Evolutionary conservation across 2,329 filamentous ascomycete species (phyloP).

Genomic region (Trichoderma afroharzianum): DNA sequence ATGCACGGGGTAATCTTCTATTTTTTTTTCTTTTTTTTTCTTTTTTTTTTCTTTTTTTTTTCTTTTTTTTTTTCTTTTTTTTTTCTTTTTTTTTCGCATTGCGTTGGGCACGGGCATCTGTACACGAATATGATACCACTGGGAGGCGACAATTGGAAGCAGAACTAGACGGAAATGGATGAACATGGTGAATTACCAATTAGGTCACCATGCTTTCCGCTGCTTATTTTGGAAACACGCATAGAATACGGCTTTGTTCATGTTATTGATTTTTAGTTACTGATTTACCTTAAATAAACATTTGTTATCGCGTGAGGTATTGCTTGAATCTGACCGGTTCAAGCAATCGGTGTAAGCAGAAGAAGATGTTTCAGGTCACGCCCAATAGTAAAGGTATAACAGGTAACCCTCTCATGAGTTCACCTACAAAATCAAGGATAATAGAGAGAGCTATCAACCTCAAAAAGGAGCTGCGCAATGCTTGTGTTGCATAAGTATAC

Average conservation of each 20-base stretch:
- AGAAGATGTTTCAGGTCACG: background rate
- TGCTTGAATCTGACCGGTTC: background rate
- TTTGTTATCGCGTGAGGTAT: background rate
- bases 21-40: background rate
- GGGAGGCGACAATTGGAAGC: constrained; percentile 1
- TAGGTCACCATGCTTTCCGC: background rate
- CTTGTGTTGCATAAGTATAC: background rate
- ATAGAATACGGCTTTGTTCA: background rate
- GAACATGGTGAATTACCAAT: background rate
- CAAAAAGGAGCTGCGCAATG: background rate
- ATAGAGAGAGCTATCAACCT: background rate
- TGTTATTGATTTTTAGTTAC: background rate
- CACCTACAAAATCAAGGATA: background rate
- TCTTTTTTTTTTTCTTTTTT: background rate
- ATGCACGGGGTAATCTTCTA: background rate
- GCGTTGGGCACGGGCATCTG: background rate
- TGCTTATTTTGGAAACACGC: background rate
- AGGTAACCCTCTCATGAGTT: background rate
- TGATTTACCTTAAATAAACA: background rate
- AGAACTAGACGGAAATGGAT: constrained; percentile 10
- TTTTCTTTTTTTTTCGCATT: background rate
- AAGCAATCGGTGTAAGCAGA: background rate
- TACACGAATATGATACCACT: constrained; percentile 18
- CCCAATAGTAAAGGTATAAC: background rate
- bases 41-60: background rate